Percentiles rank a stretch among this genome's conserved stretches.
phyloP scores from a whole-genome alignment of 306 rosid genomes.

The Rosa multiflora region DNA sequence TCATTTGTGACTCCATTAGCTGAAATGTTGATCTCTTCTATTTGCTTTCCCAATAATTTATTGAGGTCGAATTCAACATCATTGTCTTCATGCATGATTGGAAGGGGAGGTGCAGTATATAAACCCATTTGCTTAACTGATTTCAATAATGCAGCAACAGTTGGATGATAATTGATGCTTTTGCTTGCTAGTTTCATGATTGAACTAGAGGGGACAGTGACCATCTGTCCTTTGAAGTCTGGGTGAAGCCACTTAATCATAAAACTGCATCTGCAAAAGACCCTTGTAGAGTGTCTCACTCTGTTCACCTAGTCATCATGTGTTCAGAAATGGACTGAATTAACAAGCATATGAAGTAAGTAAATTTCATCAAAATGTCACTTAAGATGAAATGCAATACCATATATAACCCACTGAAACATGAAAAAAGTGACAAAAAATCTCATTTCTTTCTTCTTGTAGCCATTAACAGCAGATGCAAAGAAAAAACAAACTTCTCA shows the following conservation, averaged over 20 bases:
- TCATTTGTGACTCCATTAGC: conserved; percentile 9
- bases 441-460: not conserved
- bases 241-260: conserved; percentile 23
- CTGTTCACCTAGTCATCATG: conserved; percentile 17
- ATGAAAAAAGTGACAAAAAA: not conserved
- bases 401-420: not conserved
- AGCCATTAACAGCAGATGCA: not conserved
- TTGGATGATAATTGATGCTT: conserved; percentile 17
- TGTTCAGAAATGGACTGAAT: conserved; percentile 17
- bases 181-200: conserved; percentile 24
- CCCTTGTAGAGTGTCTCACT: conserved; percentile 21
- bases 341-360: not conserved
- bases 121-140: conserved; percentile 17
- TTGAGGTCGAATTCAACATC: conserved; percentile 21
- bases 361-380: not conserved
- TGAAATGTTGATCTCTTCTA: conserved; percentile 22
- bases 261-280: conserved; percentile 27
- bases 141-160: conserved; percentile 19
- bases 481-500: not conserved
- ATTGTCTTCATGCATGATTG: conserved; percentile 2
- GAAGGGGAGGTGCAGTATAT: conserved; percentile 3
- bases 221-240: conserved; percentile 9
- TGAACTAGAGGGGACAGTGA: conserved; percentile 25
- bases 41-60: conserved; percentile 17
- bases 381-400: not conserved